These are phyloP conservation scores for Rhododendron henanense DNA, from an alignment of 148 eudicot species.

Conservation along the genomic window DNA sequence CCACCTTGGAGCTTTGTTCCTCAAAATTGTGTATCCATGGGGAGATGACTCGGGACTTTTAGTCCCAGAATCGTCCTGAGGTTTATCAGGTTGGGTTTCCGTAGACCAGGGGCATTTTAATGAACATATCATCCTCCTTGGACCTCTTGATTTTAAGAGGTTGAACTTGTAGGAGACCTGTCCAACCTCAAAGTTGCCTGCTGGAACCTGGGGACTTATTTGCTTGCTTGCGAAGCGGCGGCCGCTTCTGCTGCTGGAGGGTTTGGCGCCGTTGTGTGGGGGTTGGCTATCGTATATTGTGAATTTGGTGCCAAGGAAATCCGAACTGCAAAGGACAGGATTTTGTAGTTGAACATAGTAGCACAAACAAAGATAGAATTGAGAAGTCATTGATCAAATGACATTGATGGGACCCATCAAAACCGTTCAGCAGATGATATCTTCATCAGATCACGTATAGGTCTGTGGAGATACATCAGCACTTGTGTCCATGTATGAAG, in stretches of 20 bases:
- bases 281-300: conserved; percentile 84
- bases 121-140: conserved; percentile 85
- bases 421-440: not conserved
- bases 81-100: conserved; percentile 21
- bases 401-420: not conserved
- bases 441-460: not conserved
- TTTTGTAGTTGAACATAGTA: not conserved
- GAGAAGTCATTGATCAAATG: not conserved
- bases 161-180: conserved; percentile 83
- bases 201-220: conserved; percentile 90
- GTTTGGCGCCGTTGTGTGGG: conserved; percentile 76
- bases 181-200: conserved; percentile 86
- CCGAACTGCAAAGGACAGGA: conserved; percentile 54
- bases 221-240: conserved; percentile 93
- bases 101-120: conserved; percentile 49
- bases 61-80: conserved; percentile 16
- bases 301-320: conserved; percentile 96
- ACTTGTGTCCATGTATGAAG: not conserved
- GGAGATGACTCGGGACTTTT: conserved; percentile 33
- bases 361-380: not conserved
- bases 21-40: conserved; percentile 43
- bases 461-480: not conserved
- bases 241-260: conserved; percentile 58
- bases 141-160: conserved; percentile 90
- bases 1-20: conserved; percentile 95